phyloP scores from a whole-genome alignment of 768 basidiomycete species.

The Psilocybe tampanensis region DNA sequence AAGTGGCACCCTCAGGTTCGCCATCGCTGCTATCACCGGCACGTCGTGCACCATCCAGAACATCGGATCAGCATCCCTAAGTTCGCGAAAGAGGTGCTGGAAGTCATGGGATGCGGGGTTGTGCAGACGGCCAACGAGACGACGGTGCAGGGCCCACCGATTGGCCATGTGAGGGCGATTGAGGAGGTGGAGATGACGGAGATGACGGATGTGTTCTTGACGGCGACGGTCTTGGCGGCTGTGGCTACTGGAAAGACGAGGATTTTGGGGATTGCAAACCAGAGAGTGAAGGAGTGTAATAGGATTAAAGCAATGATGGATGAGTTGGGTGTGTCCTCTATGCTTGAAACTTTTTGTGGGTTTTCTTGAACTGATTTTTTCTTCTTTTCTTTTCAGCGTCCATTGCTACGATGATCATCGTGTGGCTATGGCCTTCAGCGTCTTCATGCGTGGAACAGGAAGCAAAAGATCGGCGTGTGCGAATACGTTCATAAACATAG shows the following conservation, averaged over 20 bases:
- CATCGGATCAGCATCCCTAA: conserved; percentile 88
- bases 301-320: conserved; percentile 97
- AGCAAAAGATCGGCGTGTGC: conserved; percentile 62
- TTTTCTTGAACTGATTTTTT: not conserved
- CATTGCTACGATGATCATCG: conserved; percentile 99
- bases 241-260: conserved; percentile 73
- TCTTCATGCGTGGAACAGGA: conserved; percentile 94
- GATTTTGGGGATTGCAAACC: conserved; percentile 95
- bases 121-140: conserved; percentile 87
- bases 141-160: conserved; percentile 87
- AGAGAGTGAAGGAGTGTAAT: conserved; percentile 98
- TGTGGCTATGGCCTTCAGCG: conserved; percentile 98
- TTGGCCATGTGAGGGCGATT: conserved; percentile 79
- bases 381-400: conserved; percentile 51
- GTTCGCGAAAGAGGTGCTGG: conserved; percentile 91
- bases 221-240: conserved; percentile 90
- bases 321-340: conserved; percentile 83
- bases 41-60: conserved; percentile 91
- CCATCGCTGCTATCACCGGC: conserved; percentile 97
- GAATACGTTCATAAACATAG: conserved; percentile 82
- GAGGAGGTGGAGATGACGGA: conserved; percentile 95
- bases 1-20: conserved; percentile 89
- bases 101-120: conserved; percentile 94
- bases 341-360: not conserved
- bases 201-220: conserved; percentile 99